phyloP scores from a whole-genome alignment of 805 yeast species.

The Yamadazyma paraphyllophila region DNA sequence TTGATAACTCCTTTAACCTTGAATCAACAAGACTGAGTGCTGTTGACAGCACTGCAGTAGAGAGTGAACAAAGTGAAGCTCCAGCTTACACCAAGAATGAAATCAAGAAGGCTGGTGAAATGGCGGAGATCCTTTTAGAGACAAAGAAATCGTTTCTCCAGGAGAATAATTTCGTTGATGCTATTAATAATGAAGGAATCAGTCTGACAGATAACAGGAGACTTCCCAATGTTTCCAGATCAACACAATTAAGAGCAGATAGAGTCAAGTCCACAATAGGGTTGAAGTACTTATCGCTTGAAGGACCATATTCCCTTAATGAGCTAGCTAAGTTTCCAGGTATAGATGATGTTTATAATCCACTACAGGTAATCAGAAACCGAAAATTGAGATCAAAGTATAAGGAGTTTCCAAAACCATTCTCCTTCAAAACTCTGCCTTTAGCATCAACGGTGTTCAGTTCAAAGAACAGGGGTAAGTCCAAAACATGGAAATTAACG shows the following conservation, averaged over 20 bases:
- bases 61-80: background rate
- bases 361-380: constrained; percentile 78
- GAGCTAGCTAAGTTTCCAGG: constrained; percentile 35
- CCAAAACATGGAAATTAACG: constrained; percentile 43
- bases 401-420: constrained; percentile 45
- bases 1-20: constrained; percentile 3
- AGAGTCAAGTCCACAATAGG: constrained; percentile 48
- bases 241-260: constrained; percentile 47
- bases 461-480: constrained; percentile 23
- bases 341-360: constrained; percentile 73
- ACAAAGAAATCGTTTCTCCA: constrained; percentile 41
- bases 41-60: constrained; percentile 1
- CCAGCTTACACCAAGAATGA: background rate
- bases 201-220: background rate
- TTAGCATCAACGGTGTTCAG: constrained; percentile 67
- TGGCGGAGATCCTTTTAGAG: constrained; percentile 41
- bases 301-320: constrained; percentile 26
- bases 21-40: background rate
- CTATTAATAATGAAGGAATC: constrained; percentile 10
- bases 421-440: constrained; percentile 50
- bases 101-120: constrained; percentile 19
- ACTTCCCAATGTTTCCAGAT: constrained; percentile 25
- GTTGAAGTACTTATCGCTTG: constrained; percentile 48
- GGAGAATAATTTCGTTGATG: constrained; percentile 41
- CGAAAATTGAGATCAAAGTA: constrained; percentile 55